Percentiles rank a stretch among this genome's conserved stretches.
These are phyloP conservation scores for Albizia julibrissin DNA, from an alignment of 306 rosid genomes.

Conservation along the genomic window DNA sequence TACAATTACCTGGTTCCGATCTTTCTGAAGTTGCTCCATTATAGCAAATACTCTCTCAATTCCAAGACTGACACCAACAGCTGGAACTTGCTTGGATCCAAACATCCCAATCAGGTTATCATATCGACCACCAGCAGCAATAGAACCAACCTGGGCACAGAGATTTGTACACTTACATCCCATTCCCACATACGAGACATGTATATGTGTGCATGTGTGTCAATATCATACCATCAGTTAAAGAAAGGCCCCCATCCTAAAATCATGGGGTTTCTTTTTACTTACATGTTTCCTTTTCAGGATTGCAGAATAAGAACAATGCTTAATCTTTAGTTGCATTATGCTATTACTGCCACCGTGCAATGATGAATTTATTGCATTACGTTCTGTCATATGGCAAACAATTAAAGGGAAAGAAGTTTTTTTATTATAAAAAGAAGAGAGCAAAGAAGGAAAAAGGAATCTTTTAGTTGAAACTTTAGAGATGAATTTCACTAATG, in stretches of 20 bases:
- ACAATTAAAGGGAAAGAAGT: not conserved
- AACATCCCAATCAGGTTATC: slow-evolving; percentile 95
- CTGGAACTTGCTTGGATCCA: slow-evolving; percentile 84
- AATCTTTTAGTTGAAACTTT: not conserved
- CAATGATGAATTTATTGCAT: not conserved
- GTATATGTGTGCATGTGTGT: not conserved
- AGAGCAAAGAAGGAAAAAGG: not conserved
- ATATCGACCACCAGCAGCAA: slow-evolving; percentile 93
- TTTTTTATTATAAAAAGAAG: not conserved
- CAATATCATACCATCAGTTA: not conserved
- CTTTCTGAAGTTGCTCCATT: slow-evolving; percentile 77
- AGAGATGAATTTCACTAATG: not conserved
- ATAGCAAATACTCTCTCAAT: slow-evolving; percentile 90
- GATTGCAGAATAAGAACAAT: not conserved
- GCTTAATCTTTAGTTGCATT: slow-evolving; percentile 15
- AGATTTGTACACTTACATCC: slow-evolving; percentile 4
- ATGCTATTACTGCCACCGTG: not conserved
- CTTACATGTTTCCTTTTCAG: not conserved
- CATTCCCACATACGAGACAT: slow-evolving; percentile 11
- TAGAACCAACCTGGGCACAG: slow-evolving; percentile 78
- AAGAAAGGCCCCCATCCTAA: not conserved
- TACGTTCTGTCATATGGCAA: not conserved
- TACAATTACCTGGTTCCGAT: slow-evolving; percentile 70
- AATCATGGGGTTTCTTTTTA: not conserved
- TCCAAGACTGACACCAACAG: slow-evolving; percentile 98